Evolutionary conservation across 306 rosid species (phyloP), one percentile per base, ranked within the genome.

Genomic region (Fagus sylvatica): DNA sequence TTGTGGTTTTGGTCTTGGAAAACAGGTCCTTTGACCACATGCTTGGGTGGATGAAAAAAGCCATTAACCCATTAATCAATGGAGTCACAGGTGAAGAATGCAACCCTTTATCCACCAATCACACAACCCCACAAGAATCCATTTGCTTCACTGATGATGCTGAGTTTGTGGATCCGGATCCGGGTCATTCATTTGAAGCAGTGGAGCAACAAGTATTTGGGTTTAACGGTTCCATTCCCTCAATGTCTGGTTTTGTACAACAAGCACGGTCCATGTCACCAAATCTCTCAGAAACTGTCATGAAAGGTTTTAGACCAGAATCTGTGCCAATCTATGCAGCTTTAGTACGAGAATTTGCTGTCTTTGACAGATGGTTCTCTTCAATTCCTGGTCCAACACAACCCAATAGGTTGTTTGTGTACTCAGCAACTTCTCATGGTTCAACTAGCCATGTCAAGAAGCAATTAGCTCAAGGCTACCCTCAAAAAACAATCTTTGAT

Each of bases 81-180:
- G 99, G 98, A 13, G 99, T 96, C 39, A 91, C 93, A 1, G 99
- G 99, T 28, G 82, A 84, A 9, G 99, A 96, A 84, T 96, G 99
- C 88, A 93, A 93, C 69, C 97, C 98, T 0, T 81, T 93, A 65
- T 85, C 96, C 15, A 88, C 99, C 8, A 87, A 86, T 5, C 72
- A 19, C 32, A 73, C 84, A 15, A 84, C 65, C 73, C 76, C 84
- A 5, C 9, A 46, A 46, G 70, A 80, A 68, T 75, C 96, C 33
- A 84, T 95, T 37, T 95, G 99, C 77, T 93, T 93, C 93, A 86
- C 84, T 0, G 98, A 93, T 67, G 98, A 90, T 69, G 97, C 99
- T 0, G 93, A 91, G 80, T 95, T 90, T 46, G 98, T 96, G 87
- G 99, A 96, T 87, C 99, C 99, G 84, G 98, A 96, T 91, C 99